Base-by-base conservation (phyloP, 208 protist species). In the Dictyostelium gargantuum region DNA sequence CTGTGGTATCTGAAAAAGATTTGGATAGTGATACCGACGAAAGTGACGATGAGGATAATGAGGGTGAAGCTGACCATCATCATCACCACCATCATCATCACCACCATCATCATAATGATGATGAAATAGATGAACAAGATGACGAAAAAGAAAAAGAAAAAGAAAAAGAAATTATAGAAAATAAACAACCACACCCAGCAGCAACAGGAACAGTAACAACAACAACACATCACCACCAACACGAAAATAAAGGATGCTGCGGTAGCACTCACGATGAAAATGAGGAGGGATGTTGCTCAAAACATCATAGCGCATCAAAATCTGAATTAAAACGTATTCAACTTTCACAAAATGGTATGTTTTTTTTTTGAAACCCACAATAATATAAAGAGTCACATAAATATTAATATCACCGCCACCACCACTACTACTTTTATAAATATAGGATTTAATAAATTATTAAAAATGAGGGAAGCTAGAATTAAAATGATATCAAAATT, bases 391-490 rank as follows among this genome's bases (percentile, higher is more conserved):
- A n/a, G n/a, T n/a, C n/a, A n/a, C n/a, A n/a, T n/a, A n/a, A n/a
- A n/a, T n/a, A n/a, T n/a, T n/a, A n/a, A n/a, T n/a, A n/a, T n/a
- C n/a, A n/a, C n/a, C n/a, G n/a, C n/a, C n/a, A n/a, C n/a, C n/a
- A 17, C 17, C 3, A 35, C 29, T 40, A 76, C 15, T 35, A 29
- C 10, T 63, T 63, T 63, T 63, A 19, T 40, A 32, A 80, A 15
- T 29, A 29, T 50, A 75, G 46, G 15, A 56, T 40, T 38, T 26
- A 5, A 61, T 6, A 92, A 82, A 58, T 10, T 73, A 50, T 82
- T 82, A 63, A 81, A 48, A 44, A 92, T 92, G 85, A 70, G 76
- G 29, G 76, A 82, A 38, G 85, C 61, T 17, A 82, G 85, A 58
- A 75, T 80, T 42, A 74, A 92, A 10, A 76, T 92, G 58, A 84